Conservation (phyloP, 2,329 filamentous ascomycete species). For the Hypoxylon sp. region DNA sequence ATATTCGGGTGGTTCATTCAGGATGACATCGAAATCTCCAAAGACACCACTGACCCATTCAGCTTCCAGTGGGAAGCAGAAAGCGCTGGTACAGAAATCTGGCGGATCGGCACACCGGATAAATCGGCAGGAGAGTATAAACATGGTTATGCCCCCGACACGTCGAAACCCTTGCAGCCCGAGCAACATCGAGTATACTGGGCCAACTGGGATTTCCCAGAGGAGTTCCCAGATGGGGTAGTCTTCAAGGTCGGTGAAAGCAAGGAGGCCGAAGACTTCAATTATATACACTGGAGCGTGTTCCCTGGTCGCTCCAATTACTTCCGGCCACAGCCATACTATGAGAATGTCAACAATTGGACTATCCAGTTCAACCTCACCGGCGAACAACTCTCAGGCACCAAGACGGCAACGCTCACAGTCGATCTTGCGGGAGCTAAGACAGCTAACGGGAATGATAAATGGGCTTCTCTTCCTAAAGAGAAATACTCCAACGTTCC, state of each 20-base stretch:
- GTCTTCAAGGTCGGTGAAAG: conserved; percentile 63
- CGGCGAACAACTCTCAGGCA: conserved; percentile 51
- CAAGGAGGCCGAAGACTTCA: conserved; percentile 59
- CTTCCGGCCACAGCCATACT: conserved; percentile 52
- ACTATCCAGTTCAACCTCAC: conserved; percentile 61
- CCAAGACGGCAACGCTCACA: conserved; percentile 63
- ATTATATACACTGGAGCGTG: conserved; percentile 71
- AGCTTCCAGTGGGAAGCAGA: conserved; percentile 61
- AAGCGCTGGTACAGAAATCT: conserved; percentile 64
- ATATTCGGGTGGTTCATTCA: conserved; percentile 68
- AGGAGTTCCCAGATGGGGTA: conserved; percentile 66
- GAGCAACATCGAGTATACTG: conserved; percentile 68
- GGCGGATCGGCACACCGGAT: conserved; percentile 68
- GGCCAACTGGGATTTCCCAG: conserved; percentile 65
- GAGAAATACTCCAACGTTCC: conserved; percentile 63
- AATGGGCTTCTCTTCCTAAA: conserved; percentile 61
- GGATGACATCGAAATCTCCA: conserved; percentile 56
- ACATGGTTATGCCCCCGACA: conserved; percentile 62
- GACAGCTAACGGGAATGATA: conserved; percentile 65
- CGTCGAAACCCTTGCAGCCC: conserved; percentile 58
- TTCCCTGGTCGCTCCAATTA: conserved; percentile 64
- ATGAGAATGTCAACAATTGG: conserved; percentile 65
- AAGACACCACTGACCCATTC: conserved; percentile 50
- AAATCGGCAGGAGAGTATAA: conserved; percentile 67
- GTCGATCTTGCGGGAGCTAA: conserved; percentile 70